Evolutionary conservation across 129 eudicot genomes (phyloP).

Genomic region (Lactuca sativa): DNA sequence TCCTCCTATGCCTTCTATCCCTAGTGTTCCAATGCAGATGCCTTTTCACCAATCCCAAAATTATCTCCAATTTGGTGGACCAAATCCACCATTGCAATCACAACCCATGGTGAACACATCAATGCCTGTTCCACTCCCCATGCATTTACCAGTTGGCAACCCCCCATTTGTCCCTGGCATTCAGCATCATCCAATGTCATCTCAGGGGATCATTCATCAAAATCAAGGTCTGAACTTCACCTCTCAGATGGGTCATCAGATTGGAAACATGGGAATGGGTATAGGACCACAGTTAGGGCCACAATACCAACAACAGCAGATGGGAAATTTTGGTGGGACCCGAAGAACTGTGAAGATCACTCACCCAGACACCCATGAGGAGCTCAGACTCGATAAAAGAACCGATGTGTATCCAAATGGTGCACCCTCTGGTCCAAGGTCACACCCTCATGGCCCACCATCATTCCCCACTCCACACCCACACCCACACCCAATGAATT

Average conservation of each 20-base stretch:
- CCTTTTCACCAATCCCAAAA: slow-evolving; percentile 65
- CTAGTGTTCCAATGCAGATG: slow-evolving; percentile 55
- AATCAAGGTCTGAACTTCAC: slow-evolving; percentile 54
- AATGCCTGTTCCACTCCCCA: slow-evolving; percentile 55
- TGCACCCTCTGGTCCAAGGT: slow-evolving; percentile 48
- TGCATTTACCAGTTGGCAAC: slow-evolving; percentile 57
- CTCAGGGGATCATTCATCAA: slow-evolving; percentile 84
- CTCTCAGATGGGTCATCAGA: slow-evolving; percentile 67
- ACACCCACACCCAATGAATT: slow-evolving; percentile 44
- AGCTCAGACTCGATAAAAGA: slow-evolving; percentile 58
- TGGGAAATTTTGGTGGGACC: slow-evolving; percentile 43
- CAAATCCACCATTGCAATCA: slow-evolving; percentile 66
- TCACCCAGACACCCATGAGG: slow-evolving; percentile 90
- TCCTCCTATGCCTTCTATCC: slow-evolving; percentile 42
- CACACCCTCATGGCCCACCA: slow-evolving; percentile 47
- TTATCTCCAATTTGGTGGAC: slow-evolving; percentile 68
- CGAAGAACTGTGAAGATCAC: slow-evolving; percentile 90
- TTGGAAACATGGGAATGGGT: slow-evolving; percentile 65
- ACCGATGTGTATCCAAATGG: slow-evolving; percentile 35
- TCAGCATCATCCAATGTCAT: slow-evolving; percentile 66
- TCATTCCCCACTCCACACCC: slow-evolving; percentile 45
- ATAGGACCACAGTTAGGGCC: slow-evolving; percentile 55
- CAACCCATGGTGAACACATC: slow-evolving; percentile 64
- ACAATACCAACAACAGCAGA: slow-evolving; percentile 65
- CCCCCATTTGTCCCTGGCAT: slow-evolving; percentile 55